phyloP scores from a whole-genome alignment of 2,329 filamentous ascomycete species.

The Trichothecium sympodiale region DNA sequence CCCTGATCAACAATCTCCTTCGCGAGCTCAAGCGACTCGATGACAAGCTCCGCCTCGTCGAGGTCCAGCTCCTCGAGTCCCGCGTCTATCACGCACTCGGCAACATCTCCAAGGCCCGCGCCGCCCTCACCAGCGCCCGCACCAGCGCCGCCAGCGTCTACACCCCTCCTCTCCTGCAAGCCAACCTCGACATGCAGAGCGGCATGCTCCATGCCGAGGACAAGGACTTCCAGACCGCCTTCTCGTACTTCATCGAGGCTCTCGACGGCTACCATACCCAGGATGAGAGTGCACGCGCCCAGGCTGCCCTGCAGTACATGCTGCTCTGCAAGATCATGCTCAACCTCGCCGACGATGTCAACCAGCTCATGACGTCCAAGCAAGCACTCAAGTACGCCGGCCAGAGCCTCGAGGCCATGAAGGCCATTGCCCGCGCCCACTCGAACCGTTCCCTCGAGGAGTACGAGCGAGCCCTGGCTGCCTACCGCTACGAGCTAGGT shows the following conservation, averaged over 20 bases:
- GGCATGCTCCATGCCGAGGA: constrained; percentile 98
- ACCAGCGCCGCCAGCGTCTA: constrained; percentile 96
- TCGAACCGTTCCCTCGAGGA: constrained; percentile 92
- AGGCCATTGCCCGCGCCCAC: constrained; percentile 92
- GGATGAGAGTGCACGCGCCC: constrained; percentile 81
- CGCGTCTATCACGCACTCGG: constrained; percentile 94
- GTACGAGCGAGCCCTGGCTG: constrained; percentile 84
- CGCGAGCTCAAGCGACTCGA: constrained; percentile 96
- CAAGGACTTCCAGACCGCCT: constrained; percentile 97
- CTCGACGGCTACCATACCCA: constrained; percentile 93
- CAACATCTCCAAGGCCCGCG: constrained; percentile 91
- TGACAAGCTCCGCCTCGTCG: constrained; percentile 94
- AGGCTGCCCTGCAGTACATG: constrained; percentile 98
- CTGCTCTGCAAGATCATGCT: constrained; percentile 99
- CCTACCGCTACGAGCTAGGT: constrained; percentile 88
- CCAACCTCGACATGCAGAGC: constrained; percentile 96
- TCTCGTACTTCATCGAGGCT: constrained; percentile 98
- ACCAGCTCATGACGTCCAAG: constrained; percentile 87
- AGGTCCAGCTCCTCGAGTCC: constrained; percentile 95
- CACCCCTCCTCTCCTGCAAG: constrained; percentile 88
- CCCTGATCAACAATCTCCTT: constrained; percentile 90
- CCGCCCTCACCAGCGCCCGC: constrained; percentile 84
- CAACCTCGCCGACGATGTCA: constrained; percentile 92
- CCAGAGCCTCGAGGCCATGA: constrained; percentile 96
- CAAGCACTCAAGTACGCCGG: constrained; percentile 94